phyloP scores from a whole-genome alignment of 1,284 basidiomycete species.

The Sanghuangporus baumii region DNA sequence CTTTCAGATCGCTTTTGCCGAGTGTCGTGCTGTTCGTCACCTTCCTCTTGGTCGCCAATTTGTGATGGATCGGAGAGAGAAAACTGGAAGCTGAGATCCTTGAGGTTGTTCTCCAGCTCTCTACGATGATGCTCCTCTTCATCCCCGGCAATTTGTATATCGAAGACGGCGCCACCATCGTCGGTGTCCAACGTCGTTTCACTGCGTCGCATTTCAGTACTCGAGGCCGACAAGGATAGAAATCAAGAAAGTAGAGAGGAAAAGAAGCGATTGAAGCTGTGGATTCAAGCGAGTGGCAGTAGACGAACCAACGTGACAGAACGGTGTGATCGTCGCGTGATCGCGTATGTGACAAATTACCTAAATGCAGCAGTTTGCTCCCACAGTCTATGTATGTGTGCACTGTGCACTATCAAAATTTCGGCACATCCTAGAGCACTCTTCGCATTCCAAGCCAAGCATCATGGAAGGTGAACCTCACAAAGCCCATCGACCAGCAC shows the following conservation, averaged over 20 bases:
- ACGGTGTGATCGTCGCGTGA: background rate
- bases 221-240: background rate
- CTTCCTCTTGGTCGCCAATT: conserved; percentile 35
- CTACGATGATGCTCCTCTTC: conserved; percentile 67
- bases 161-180: conserved; percentile 19
- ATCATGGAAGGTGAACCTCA: conserved; percentile 65
- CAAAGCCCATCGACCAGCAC: conserved; percentile 69
- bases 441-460: background rate
- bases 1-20: conserved; percentile 11
- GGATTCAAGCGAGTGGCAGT: background rate
- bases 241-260: background rate
- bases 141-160: conserved; percentile 55
- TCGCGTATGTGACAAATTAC: background rate
- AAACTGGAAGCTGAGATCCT: conserved; percentile 62
- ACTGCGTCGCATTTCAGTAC: conserved; percentile 9
- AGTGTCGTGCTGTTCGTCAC: conserved; percentile 13
- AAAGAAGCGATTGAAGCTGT: background rate
- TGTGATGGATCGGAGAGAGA: conserved; percentile 39
- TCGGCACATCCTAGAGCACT: background rate
- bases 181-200: conserved; percentile 2
- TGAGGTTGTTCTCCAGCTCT: conserved; percentile 67
- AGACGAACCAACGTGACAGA: conserved; percentile 7
- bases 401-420: background rate
- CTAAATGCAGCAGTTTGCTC: background rate
- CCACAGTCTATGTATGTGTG: background rate